Percentiles rank a stretch among this genome's conserved stretches.
Evolutionary conservation across 257 asterid genomes (phyloP).

Genomic region (Solanum bukasovii): DNA sequence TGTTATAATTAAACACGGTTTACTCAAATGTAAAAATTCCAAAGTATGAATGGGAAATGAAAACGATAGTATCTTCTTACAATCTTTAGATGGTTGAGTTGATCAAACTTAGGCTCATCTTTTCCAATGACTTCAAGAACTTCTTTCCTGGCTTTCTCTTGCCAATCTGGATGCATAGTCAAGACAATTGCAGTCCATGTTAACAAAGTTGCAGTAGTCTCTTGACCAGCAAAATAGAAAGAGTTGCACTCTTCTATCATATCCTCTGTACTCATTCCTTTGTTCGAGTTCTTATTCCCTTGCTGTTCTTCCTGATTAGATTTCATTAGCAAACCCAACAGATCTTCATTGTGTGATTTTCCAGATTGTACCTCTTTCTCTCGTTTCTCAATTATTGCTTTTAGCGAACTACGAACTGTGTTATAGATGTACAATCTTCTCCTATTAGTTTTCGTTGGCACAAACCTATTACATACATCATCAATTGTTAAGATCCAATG

Average conservation of each 20-base stretch:
- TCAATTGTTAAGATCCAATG: background rate
- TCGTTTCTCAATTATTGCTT: background rate
- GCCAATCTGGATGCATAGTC: slow-evolving; percentile 20
- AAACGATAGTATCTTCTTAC: background rate
- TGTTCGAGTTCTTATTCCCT: background rate
- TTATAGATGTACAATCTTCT: slow-evolving; percentile 18
- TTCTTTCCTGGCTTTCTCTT: slow-evolving; percentile 13
- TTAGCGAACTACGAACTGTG: slow-evolving; percentile 2
- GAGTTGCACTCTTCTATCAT: slow-evolving; percentile 20
- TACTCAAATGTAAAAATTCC: background rate
- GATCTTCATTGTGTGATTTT: background rate
- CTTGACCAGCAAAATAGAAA: slow-evolving; percentile 22
- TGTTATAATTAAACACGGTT: background rate
- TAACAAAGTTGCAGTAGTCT: slow-evolving; percentile 15
- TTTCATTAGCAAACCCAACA: slow-evolving; percentile 11
- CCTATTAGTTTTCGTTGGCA: slow-evolving; percentile 18
- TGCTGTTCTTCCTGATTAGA: background rate
- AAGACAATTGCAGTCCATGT: slow-evolving; percentile 14
- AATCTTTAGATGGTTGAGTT: slow-evolving; percentile 10
- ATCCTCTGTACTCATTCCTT: slow-evolving; percentile 14
- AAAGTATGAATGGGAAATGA: background rate
- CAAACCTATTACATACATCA: background rate
- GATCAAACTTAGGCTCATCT: slow-evolving; percentile 3
- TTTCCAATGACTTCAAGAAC: slow-evolving; percentile 11
- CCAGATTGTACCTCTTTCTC: background rate